Evolutionary conservation across 23 red algal species (phyloP).

Genomic region (Gracilaria gracilis): DNA sequence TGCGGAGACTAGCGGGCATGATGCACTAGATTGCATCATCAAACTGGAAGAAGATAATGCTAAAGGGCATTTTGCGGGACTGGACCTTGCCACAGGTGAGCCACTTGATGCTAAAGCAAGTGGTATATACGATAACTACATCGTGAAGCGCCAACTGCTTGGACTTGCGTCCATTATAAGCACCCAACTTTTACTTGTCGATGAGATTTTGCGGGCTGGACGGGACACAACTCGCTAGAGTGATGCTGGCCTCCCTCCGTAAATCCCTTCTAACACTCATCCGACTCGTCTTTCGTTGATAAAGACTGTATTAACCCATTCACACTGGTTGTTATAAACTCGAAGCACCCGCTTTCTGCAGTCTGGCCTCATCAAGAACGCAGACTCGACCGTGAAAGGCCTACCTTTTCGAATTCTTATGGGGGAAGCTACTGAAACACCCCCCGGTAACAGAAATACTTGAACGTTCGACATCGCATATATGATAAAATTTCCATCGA

Average conservation of each 20-base stretch:
- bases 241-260: background rate
- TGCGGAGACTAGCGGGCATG: slow-evolving; percentile 93
- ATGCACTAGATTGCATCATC: slow-evolving; percentile 91
- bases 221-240: slow-evolving; percentile 68
- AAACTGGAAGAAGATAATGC: slow-evolving; percentile 84
- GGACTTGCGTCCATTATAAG: slow-evolving; percentile 89
- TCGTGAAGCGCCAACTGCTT: slow-evolving; percentile 91
- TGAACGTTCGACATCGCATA: slow-evolving; percentile 75
- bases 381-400: slow-evolving; percentile 74
- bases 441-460: slow-evolving; percentile 71
- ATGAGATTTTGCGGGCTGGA: slow-evolving; percentile 94
- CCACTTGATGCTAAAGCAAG: slow-evolving; percentile 88
- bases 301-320: slow-evolving; percentile 86
- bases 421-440: slow-evolving; percentile 59
- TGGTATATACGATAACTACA: slow-evolving; percentile 91
- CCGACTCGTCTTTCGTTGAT: slow-evolving; percentile 74
- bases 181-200: slow-evolving; percentile 95
- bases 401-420: slow-evolving; percentile 59
- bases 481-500: slow-evolving; percentile 65
- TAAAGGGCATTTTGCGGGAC: slow-evolving; percentile 75
- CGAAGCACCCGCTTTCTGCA: slow-evolving; percentile 65
- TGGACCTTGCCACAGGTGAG: slow-evolving; percentile 89
- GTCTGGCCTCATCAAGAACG: slow-evolving; percentile 75
- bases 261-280: slow-evolving; percentile 12
- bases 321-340: slow-evolving; percentile 69